phyloP scores from a whole-genome alignment of 371 early-diverging fungal species.

The Apophysomyces elegans region DNA sequence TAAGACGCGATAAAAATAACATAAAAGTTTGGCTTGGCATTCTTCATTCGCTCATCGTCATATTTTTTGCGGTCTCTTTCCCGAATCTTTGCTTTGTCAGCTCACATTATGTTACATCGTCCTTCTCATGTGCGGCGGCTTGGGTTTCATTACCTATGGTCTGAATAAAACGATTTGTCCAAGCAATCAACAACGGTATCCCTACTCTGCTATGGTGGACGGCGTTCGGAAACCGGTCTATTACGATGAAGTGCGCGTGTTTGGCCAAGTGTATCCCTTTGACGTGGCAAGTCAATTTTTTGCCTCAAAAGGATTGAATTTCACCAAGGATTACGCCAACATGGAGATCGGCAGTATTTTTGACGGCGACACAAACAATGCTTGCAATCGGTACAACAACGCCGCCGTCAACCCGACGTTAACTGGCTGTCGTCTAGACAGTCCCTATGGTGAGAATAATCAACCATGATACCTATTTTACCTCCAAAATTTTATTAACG shows the following conservation, averaged over 20 bases:
- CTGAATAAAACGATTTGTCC: constrained; percentile 59
- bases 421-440: constrained; percentile 33
- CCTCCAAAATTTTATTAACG: constrained; percentile 8
- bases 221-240: constrained; percentile 41
- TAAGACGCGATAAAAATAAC: constrained; percentile 20
- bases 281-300: constrained; percentile 44
- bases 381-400: constrained; percentile 39
- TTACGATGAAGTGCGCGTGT: constrained; percentile 49
- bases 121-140: constrained; percentile 60
- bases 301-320: constrained; percentile 35
- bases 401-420: constrained; percentile 17
- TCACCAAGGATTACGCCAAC: constrained; percentile 54
- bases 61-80: constrained; percentile 9
- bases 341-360: constrained; percentile 57
- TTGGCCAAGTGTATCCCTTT: constrained; percentile 51
- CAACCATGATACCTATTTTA: neutral
- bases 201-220: constrained; percentile 31
- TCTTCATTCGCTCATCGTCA: neutral
- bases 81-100: constrained; percentile 27
- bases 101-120: constrained; percentile 72
- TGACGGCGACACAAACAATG: constrained; percentile 40
- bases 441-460: constrained; percentile 52
- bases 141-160: constrained; percentile 78
- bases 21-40: neutral
- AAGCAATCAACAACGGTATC: constrained; percentile 20